Evolutionary conservation across 2,329 filamentous ascomycete genomes (phyloP), one percentile per base, ranked within the genome.

Genomic region (Cercospora zeina): DNA sequence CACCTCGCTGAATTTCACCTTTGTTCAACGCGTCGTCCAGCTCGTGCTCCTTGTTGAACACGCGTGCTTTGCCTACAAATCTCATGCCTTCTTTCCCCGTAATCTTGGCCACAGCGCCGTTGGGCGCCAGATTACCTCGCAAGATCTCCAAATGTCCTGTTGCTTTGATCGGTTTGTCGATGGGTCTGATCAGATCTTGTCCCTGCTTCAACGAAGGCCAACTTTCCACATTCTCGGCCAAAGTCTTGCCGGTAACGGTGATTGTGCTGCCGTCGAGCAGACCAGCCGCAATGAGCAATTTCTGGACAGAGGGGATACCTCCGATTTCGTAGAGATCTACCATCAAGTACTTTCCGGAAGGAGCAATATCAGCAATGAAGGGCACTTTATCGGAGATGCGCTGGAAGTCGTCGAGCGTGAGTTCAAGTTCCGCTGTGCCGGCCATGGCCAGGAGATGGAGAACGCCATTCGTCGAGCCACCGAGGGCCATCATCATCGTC

Each of bases 371-470:
- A 1, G 92, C 92, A 36, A 96, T 86, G 77, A 91, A 93, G 0
- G 92, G 92, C 0, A 92, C 91, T 73, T 90, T 89, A 78, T 93
- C 84, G 72, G 87, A 90, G 45, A 92, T 88, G 65, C 89, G 83
- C 74, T 93, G 89, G 71, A 96, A 83, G 75, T 96, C 92, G 74
- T 95, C 90, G 36, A 96, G 80, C 0, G 87, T 89, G 11, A 96
- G 81, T 5, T 85, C 80, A 0, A 96, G 88, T 65, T 87, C 89
- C 36, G 91, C 92, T 0, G 90, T 90, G 72, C 89, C 88, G 42
- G 92, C 92, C 88, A 96, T 96, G 69, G 92, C 92, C 53, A 96
- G 85, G 73, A 96, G 88, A 75, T 96, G 92, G 59, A 96, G 82
- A 2, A 96, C 90, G 34, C 89, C 90, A 75, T 96, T 96, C 59